Evolutionary conservation across 192 early-diverging fungal species (phyloP).

Genomic region (Podila minutissima): DNA sequence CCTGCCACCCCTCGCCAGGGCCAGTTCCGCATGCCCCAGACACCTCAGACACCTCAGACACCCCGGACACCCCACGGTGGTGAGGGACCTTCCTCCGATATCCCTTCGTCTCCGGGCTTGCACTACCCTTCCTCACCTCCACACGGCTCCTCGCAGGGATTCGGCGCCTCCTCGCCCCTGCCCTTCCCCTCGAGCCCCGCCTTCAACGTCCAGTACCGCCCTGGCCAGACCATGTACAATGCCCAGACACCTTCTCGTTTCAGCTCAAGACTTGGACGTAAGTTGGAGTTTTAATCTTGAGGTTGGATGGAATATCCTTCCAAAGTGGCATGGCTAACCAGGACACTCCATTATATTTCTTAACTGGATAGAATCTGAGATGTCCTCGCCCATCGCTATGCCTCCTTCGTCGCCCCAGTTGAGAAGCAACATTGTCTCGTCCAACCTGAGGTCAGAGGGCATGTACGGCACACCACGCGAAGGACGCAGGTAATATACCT

Average conservation of each 20-base stretch:
- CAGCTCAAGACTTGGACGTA: slow-evolving; percentile 13
- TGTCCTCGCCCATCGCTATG: slow-evolving; percentile 40
- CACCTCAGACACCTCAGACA: slow-evolving; percentile 3
- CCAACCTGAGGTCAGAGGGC: slow-evolving; percentile 40
- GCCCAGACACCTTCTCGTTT: slow-evolving; percentile 12
- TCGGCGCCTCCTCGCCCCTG: slow-evolving; percentile 27
- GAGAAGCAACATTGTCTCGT: slow-evolving; percentile 37
- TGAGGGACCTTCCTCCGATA: slow-evolving; percentile 30
- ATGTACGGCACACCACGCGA: slow-evolving; percentile 35
- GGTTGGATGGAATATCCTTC: background rate
- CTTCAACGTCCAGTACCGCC: slow-evolving; percentile 31
- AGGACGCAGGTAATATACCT: slow-evolving; percentile 12
- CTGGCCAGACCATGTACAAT: slow-evolving; percentile 21
- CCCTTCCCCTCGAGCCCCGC: slow-evolving; percentile 39
- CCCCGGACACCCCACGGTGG: background rate
- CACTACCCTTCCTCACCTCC: slow-evolving; percentile 39
- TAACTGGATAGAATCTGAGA: background rate
- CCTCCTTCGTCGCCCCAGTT: slow-evolving; percentile 30
- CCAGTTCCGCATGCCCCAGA: slow-evolving; percentile 7
- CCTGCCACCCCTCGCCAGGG: slow-evolving; percentile 22
- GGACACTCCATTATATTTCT: too few species aligned
- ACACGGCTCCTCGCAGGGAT: background rate
- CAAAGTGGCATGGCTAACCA: background rate
- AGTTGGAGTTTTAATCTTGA: slow-evolving; percentile 3
- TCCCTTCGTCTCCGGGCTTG: slow-evolving; percentile 46